Base-by-base conservation (phyloP, 352 stramenopile species). In the Blastocystis sp. region DNA sequence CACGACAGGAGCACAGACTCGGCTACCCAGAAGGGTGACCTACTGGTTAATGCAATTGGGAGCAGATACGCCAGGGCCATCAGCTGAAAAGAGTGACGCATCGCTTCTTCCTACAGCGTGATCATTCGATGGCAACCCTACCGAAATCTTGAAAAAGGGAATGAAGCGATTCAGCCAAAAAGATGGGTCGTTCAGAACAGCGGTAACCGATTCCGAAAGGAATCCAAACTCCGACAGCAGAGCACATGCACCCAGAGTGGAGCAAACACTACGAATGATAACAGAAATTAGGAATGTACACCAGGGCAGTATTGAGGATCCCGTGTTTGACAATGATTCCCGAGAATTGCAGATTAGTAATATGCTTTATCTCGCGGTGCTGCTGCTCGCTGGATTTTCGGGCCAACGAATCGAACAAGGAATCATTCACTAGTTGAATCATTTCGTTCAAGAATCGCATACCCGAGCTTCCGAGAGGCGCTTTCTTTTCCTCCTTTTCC, bases 371-470 rank as follows among this genome's bases (percentile, higher is more conserved):
- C 19, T 81, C 17, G n/a, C 66, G 54, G 10, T 24, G 57, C 21
- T 81, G 71, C 48, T 81, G 38, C 66, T 81, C 71, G 54, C 66
- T 66, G 48, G 71, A 45, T 65, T 81, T 81, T 38, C 71, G 71
- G 21, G 66, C 43, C 11, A 81, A 48, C 38, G 48, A 66, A 81
- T 81, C 71, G 66, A 81, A 81, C 42, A 81, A 40, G 2, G 66
- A 45, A 81, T 81, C 71, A 42, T 66, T 81, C 71, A 65, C 71
- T 81, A 64, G 19, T 43, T 1, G 1, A 14, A 63, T 81, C n/a
- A 45, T 17, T 14, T 6, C 10, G 42, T 63, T n/a, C 28, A 24
- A 57, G 64, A 38, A 60, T n/a, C 11, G 14, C 71, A 38, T n/a
- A 81, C 71, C 52, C 11, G 66, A 11, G 7, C 21, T 34, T 64